phyloP scores from a whole-genome alignment of 164 flowering plant species.

The Vitis rupestris region DNA sequence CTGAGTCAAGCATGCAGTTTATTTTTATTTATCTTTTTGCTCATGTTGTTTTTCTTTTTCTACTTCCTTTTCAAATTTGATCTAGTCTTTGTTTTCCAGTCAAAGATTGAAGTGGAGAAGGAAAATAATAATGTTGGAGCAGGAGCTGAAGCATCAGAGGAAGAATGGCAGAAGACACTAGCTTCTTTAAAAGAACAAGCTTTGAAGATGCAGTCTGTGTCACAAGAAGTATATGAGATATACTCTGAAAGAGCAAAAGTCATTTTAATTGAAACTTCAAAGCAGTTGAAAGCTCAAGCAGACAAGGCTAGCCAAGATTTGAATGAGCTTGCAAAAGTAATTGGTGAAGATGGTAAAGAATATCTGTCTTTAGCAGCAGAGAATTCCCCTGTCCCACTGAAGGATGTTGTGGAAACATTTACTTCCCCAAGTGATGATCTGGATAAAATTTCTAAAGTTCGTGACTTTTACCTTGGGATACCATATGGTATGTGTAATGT shows the following conservation, averaged over 20 bases:
- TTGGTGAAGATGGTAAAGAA: conserved; percentile 60
- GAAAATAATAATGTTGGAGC: conserved; percentile 30
- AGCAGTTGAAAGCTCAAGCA: conserved; percentile 70
- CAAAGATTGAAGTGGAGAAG: conserved; percentile 61
- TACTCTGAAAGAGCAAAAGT: conserved; percentile 64
- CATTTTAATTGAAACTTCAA: conserved; percentile 61
- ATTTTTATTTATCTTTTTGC: neutral
- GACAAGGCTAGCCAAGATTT: conserved; percentile 73
- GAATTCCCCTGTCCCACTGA: conserved; percentile 73
- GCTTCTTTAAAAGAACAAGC: conserved; percentile 80
- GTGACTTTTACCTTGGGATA: conserved; percentile 82
- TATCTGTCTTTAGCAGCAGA: conserved; percentile 64
- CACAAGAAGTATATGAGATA: conserved; percentile 77
- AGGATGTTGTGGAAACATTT: conserved; percentile 78
- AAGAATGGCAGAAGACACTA: conserved; percentile 69
- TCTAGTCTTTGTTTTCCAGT: neutral
- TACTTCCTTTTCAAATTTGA: no score
- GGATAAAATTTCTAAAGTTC: conserved; percentile 50
- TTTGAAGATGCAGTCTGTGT: conserved; percentile 66
- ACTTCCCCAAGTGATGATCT: conserved; percentile 51
- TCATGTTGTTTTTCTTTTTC: neutral
- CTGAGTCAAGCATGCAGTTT: no score
- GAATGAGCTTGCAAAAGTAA: conserved; percentile 51
- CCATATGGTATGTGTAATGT: conserved; percentile 74
- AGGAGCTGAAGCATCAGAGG: conserved; percentile 51